Conservation (phyloP, 257 asterid species). For the Handroanthus guayacan region DNA sequence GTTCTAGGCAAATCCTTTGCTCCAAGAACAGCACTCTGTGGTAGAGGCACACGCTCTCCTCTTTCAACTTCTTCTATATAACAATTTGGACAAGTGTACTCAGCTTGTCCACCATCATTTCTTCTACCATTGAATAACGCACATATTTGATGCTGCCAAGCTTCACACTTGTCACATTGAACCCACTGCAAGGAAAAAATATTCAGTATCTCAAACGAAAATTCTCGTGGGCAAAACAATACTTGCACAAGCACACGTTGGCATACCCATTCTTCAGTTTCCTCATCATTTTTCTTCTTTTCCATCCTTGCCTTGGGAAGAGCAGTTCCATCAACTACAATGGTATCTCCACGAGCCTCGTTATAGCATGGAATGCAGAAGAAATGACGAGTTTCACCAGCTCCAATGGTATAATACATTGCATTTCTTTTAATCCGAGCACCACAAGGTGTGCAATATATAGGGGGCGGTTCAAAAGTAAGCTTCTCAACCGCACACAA, state of each 20-base stretch:
- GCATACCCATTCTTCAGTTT: conserved; percentile 97
- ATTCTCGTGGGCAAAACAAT: conserved; percentile 25
- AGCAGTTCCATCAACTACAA: conserved; percentile 70
- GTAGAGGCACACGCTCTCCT: conserved; percentile 86
- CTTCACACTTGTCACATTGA: conserved; percentile 97
- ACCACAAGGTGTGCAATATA: conserved; percentile 92
- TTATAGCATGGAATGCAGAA: conserved; percentile 89
- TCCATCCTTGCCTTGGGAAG: conserved; percentile 84
- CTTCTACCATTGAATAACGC: conserved; percentile 91
- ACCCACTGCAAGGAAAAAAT: conserved; percentile 82
- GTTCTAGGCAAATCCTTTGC: conserved; percentile 96
- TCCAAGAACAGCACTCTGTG: conserved; percentile 91
- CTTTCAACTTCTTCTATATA: conserved; percentile 84
- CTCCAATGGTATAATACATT: conserved; percentile 89
- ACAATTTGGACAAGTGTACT: conserved; percentile 98
- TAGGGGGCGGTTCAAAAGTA: conserved; percentile 95
- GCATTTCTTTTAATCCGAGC: conserved; percentile 92
- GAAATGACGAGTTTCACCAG: conserved; percentile 89
- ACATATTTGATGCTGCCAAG: conserved; percentile 99
- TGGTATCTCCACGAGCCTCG: conserved; percentile 87
- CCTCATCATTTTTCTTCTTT: conserved; percentile 97
- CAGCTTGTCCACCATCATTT: conserved; percentile 97
- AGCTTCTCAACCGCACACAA: conserved; percentile 98
- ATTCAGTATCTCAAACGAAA: conserved; percentile 35
- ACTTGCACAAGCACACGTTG: conserved; percentile 21